Percentiles rank a stretch among this genome's conserved stretches.
Evolutionary conservation across 176 grass and related monocot species (phyloP).

Genomic region (Oryza glumipatula): DNA sequence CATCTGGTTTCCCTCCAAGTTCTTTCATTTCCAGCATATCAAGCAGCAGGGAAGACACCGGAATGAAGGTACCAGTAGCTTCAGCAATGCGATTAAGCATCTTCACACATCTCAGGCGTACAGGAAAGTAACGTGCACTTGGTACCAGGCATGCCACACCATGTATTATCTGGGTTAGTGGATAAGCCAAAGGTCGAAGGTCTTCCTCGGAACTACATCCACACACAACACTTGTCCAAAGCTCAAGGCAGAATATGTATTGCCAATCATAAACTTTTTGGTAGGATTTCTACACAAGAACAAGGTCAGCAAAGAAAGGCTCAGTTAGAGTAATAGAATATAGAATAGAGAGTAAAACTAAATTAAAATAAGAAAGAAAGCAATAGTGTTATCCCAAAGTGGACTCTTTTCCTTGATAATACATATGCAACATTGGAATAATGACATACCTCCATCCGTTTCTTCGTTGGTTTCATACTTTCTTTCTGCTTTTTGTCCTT

Average conservation of each 20-base stretch:
- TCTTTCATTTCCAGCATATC: slow-evolving; percentile 99
- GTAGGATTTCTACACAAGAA: slow-evolving; percentile 81
- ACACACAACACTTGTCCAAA: slow-evolving; percentile 87
- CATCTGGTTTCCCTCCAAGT: slow-evolving; percentile 65
- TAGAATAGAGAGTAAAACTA: not conserved
- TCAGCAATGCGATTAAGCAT: slow-evolving; percentile 93
- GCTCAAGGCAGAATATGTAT: slow-evolving; percentile 97
- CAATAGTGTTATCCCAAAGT: not conserved
- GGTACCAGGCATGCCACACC: slow-evolving; percentile 84
- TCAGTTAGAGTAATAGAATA: not conserved
- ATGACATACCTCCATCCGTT: slow-evolving; percentile 66
- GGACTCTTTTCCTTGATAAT: slow-evolving; percentile 5
- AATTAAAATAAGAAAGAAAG: not conserved
- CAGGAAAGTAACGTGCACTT: slow-evolving; percentile 77
- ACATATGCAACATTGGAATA: not conserved
- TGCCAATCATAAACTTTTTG: slow-evolving; percentile 97
- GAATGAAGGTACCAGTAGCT: slow-evolving; percentile 77
- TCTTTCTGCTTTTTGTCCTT: slow-evolving; percentile 82
- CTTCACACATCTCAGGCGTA: slow-evolving; percentile 83
- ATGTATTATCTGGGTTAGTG: slow-evolving; percentile 87
- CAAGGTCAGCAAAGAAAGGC: slow-evolving; percentile 32
- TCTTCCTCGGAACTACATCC: slow-evolving; percentile 61
- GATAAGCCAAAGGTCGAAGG: slow-evolving; percentile 88
- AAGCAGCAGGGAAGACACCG: slow-evolving; percentile 77
- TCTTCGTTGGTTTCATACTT: slow-evolving; percentile 66